Percentiles rank a stretch among this genome's conserved stretches.
phyloP scores from a whole-genome alignment of 371 early-diverging fungal genomes.

The Syncephalastrum monosporum region DNA sequence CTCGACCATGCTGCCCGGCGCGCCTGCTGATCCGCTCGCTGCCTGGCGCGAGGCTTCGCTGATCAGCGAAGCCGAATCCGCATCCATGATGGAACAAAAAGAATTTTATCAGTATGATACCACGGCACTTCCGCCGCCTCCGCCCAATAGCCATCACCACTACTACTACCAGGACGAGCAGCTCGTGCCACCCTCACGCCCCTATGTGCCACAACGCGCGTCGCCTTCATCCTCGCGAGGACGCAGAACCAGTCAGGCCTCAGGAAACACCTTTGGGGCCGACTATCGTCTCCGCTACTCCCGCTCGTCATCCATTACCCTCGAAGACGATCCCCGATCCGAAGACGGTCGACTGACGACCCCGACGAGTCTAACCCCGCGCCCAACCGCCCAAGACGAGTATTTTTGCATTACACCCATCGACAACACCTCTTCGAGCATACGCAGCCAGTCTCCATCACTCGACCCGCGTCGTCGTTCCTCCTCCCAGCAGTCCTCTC shows the following conservation, averaged over 20 bases:
- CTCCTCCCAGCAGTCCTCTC: conserved; percentile 4
- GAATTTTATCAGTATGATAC: conserved; percentile 7
- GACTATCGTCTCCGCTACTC: conserved; percentile 16
- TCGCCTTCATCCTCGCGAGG: background rate
- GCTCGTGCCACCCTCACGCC: conserved; percentile 14
- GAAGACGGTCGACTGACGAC: conserved; percentile 1
- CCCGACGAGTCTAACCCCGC: conserved; percentile 3
- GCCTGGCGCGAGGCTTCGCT: conserved; percentile 4
- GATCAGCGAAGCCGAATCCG: conserved; percentile 4
- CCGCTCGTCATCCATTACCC: conserved; percentile 11
- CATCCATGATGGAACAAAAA: no score
- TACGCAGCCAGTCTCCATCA: conserved; percentile 11
- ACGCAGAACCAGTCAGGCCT: conserved; percentile 17
- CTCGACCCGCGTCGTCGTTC: conserved; percentile 7
- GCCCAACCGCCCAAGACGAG: background rate
- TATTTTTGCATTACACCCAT: conserved; percentile 9
- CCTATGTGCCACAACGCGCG: conserved; percentile 7
- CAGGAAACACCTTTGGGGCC: conserved; percentile 24
- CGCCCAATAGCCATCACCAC: background rate
- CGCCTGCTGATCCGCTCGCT: conserved; percentile 3
- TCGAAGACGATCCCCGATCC: conserved; percentile 3
- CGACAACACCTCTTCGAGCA: conserved; percentile 5
- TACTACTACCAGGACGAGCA: conserved; percentile 10
- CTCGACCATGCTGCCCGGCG: background rate
- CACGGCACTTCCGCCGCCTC: conserved; percentile 9